Percentiles rank a stretch among this genome's conserved stretches.
Evolutionary conservation across 2,329 filamentous ascomycete genomes (phyloP).

Genomic region (Delphinella strobiligena): DNA sequence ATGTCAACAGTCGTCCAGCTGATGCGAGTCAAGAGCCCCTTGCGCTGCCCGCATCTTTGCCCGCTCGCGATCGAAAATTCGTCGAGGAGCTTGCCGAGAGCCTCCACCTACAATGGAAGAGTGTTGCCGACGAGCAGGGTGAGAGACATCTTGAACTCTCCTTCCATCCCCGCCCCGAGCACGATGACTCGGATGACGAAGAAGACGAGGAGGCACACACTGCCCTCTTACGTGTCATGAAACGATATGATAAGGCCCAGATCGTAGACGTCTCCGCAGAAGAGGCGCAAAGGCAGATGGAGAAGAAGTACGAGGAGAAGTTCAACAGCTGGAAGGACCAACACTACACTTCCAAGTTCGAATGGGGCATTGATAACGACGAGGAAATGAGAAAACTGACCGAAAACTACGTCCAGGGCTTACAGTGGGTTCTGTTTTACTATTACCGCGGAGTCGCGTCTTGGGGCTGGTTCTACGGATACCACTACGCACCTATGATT

Average conservation of each 20-base stretch:
- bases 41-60: slow-evolving; percentile 60
- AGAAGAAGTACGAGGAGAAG: slow-evolving; percentile 79
- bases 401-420: slow-evolving; percentile 93
- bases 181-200: slow-evolving; percentile 48
- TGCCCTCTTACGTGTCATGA: slow-evolving; percentile 74
- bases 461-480: slow-evolving; percentile 96
- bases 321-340: slow-evolving; percentile 89
- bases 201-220: slow-evolving; percentile 76
- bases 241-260: slow-evolving; percentile 80
- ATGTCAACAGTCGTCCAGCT: slow-evolving; percentile 56
- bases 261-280: slow-evolving; percentile 69
- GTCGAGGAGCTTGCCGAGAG: slow-evolving; percentile 72
- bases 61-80: slow-evolving; percentile 83
- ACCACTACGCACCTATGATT: slow-evolving; percentile 96
- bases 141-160: slow-evolving; percentile 54
- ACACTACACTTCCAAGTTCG: slow-evolving; percentile 85
- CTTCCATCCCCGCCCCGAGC: slow-evolving; percentile 40
- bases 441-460: slow-evolving; percentile 96
- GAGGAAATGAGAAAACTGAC: slow-evolving; percentile 69
- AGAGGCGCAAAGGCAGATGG: slow-evolving; percentile 65
- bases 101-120: slow-evolving; percentile 54
- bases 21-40: slow-evolving; percentile 42
- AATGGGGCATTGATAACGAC: slow-evolving; percentile 72
- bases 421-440: slow-evolving; percentile 97
- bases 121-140: slow-evolving; percentile 50